These are phyloP conservation scores for Ceratocystis diversiconidia DNA, from an alignment of 2,329 filamentous ascomycete genomes.

Conservation along the genomic window DNA sequence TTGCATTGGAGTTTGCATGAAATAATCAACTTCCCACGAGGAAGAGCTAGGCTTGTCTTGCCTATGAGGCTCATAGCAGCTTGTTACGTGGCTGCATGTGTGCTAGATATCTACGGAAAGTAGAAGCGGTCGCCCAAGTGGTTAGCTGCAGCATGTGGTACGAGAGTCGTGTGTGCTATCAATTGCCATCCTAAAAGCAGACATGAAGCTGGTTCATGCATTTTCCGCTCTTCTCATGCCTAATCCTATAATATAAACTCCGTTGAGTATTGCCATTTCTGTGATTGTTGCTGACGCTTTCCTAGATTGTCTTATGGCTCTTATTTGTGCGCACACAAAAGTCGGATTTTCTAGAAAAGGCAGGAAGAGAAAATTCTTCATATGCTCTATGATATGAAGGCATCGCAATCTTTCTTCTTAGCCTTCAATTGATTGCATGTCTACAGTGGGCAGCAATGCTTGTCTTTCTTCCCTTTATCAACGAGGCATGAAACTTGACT, in stretches of 20 bases:
- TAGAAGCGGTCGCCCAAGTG: background rate
- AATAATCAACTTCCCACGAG: background rate
- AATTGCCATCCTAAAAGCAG: background rate
- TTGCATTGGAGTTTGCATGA: background rate
- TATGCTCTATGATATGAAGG: background rate
- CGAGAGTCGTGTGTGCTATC: background rate
- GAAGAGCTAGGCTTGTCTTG: background rate
- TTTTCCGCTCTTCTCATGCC: background rate
- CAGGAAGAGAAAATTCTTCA: background rate
- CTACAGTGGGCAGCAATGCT: background rate
- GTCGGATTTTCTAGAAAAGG: background rate
- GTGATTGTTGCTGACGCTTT: background rate
- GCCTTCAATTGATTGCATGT: background rate
- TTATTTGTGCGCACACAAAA: background rate
- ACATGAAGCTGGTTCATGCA: accelerated
- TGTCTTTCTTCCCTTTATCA: background rate
- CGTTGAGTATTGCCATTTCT: background rate
- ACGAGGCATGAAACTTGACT: background rate
- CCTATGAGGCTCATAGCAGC: background rate
- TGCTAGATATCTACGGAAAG: background rate
- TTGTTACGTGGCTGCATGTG: background rate
- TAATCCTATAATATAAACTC: background rate
- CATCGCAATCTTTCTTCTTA: background rate
- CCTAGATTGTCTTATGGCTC: background rate
- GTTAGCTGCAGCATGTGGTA: background rate